Percentiles rank a stretch among this genome's conserved stretches.
phyloP scores from a whole-genome alignment of 768 basidiomycete genomes.

The Hypholoma sublateritium region DNA sequence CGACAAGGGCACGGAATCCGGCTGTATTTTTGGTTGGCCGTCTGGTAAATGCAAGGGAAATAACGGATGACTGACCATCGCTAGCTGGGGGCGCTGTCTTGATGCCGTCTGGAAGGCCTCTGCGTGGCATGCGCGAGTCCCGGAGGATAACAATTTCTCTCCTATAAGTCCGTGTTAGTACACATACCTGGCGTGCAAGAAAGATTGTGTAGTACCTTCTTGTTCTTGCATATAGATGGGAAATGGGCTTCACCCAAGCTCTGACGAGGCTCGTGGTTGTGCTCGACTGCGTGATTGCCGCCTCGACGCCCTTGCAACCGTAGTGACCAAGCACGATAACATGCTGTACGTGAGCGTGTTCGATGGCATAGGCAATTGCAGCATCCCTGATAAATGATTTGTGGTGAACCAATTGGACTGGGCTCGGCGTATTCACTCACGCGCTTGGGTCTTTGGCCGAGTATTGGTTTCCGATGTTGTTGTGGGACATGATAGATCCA shows the following conservation, averaged over 20 bases:
- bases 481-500: slow-evolving; percentile 32
- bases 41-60: not conserved
- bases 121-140: slow-evolving; percentile 28
- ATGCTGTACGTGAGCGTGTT: slow-evolving; percentile 32
- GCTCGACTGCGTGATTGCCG: slow-evolving; percentile 26
- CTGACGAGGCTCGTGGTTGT: slow-evolving; percentile 21
- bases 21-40: slow-evolving; percentile 17
- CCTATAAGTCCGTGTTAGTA: slow-evolving; percentile 13
- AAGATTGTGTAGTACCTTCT: slow-evolving; percentile 22
- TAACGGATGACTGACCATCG: slow-evolving; percentile 20
- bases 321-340: slow-evolving; percentile 40
- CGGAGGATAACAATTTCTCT: slow-evolving; percentile 34
- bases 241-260: slow-evolving; percentile 33
- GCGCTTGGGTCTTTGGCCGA: slow-evolving; percentile 29
- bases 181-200: not conserved
- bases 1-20: slow-evolving; percentile 41
- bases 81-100: slow-evolving; percentile 18
- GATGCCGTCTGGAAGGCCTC: slow-evolving; percentile 25
- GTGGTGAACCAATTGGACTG: not conserved
- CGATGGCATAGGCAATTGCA: slow-evolving; percentile 34
- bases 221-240: slow-evolving; percentile 28
- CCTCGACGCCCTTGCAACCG: slow-evolving; percentile 34
- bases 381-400: slow-evolving; percentile 20
- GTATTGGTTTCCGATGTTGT: slow-evolving; percentile 38
- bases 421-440: slow-evolving; percentile 20